Evolutionary conservation across 176 grass and related monocot species (phyloP).

Genomic region (Carex kokanica): DNA sequence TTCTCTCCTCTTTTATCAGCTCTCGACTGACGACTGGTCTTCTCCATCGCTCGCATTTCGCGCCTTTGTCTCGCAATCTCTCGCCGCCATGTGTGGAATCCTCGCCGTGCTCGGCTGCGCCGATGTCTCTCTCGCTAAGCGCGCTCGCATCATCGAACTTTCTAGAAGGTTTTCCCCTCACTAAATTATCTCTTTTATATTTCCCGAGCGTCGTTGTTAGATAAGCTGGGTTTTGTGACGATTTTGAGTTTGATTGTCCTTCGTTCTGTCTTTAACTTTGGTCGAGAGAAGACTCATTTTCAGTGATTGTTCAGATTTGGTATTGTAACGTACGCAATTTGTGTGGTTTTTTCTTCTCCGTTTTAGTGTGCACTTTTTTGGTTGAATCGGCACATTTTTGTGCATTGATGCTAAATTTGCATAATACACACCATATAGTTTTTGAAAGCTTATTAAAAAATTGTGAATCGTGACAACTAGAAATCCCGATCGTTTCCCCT

Average conservation of each 20-base stretch:
- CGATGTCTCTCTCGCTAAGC: slow-evolving; percentile 73
- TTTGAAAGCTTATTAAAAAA: not conserved
- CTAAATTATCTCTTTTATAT: not conserved
- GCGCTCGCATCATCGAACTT: slow-evolving; percentile 89
- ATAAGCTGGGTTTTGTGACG: not conserved
- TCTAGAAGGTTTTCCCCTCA: slow-evolving; percentile 55
- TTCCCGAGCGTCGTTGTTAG: not conserved
- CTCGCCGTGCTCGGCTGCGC: slow-evolving; percentile 87
- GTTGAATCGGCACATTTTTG: not conserved
- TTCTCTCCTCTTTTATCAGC: not conserved
- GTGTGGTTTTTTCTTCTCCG: not conserved
- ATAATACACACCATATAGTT: not conserved
- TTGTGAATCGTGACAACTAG: not conserved
- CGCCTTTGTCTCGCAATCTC: slow-evolving; percentile 1
- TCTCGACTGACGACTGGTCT: not conserved
- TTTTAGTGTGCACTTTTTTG: not conserved
- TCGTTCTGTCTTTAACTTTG: not conserved
- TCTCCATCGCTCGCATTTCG: slow-evolving; percentile 6
- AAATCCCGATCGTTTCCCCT: not conserved
- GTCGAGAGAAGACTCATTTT: not conserved
- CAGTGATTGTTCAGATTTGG: not conserved
- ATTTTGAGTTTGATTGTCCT: not conserved
- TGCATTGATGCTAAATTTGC: not conserved
- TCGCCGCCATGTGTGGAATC: slow-evolving; percentile 85
- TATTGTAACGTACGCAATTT: not conserved